Evolutionary conservation across 2,329 filamentous ascomycete species (phyloP), one percentile per base, ranked within the genome.

Genomic region (Venturia pyrina): DNA sequence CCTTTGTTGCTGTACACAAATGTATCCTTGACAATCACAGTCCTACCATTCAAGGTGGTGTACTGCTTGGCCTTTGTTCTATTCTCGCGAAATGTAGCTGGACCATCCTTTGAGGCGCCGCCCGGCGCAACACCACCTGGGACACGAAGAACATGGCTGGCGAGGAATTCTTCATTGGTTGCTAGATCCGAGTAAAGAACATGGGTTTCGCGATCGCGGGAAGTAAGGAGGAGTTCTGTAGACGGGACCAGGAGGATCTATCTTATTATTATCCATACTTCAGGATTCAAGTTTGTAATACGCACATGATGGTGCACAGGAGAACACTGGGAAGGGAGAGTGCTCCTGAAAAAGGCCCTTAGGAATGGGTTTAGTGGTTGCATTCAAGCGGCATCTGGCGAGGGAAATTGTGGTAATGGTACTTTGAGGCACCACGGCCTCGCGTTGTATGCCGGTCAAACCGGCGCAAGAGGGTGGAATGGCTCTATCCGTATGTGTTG

Each of bases 341-440:
- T 87, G 85, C 92, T 98, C 82, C 91, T 92, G 85, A 97, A 97
- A 87, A 99, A 98, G 84, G 93, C 92, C 83, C 90, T 89, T 78
- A 99, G 85, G 81, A 97, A 98, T 78, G 95, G 95, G 81, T 99
- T 99, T 87, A 98, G 85, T 82, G 95, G 91, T 88, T 93, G 93
- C 93, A 96, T 96, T 87, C 89, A 89, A 82, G 78, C 79, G 75
- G 77, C 73, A 72, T 71, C 37, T 50, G 62, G 40, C 24, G 64
- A 57, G n/a, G 13, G 44, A 24, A 11, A 53, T 41, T 53, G 43
- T 40, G n/a, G 34, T 64, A 19, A 17, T 53, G 41, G 44, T 46
- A 34, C 21, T n/a, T 53, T 21, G 43, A 59, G 63, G 63, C 63
- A 59, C 63, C 37, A 37, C 32, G 63, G 63, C 63, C 63, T 59